Percentiles rank a stretch among this genome's conserved stretches.
phyloP scores from a whole-genome alignment of 1,284 basidiomycete species.

The Coriolopsis trogii region DNA sequence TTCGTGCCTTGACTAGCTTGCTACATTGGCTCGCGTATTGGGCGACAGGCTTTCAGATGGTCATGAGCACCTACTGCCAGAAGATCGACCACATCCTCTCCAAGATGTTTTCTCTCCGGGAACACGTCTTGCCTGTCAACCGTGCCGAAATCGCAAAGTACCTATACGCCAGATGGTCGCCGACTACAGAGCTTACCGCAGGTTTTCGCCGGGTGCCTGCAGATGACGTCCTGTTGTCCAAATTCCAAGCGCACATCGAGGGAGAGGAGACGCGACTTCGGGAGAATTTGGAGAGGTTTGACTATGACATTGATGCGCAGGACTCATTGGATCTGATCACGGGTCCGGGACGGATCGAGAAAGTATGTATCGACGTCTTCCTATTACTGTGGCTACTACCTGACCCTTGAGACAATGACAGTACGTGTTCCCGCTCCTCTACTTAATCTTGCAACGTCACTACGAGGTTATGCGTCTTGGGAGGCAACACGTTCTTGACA shows the following conservation, averaged over 20 bases:
- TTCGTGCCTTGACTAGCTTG: not conserved
- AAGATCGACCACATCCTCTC: constrained; percentile 24
- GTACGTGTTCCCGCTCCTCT: not conserved
- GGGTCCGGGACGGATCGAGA: not conserved
- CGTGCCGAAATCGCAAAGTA: constrained; percentile 21
- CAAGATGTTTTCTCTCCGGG: constrained; percentile 22
- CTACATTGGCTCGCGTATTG: constrained; percentile 16
- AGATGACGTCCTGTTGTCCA: constrained; percentile 1
- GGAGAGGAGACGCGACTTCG: constrained; percentile 26
- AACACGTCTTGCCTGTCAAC: constrained; percentile 20
- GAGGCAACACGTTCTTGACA: not conserved
- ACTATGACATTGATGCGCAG: not conserved
- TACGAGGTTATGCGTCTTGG: not conserved
- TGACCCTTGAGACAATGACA: no score
- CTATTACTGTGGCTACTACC: no score
- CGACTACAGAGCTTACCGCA: not conserved
- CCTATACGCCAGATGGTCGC: constrained; percentile 7
- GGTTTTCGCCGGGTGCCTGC: constrained; percentile 7
- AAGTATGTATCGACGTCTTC: not conserved
- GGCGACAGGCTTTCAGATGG: constrained; percentile 24
- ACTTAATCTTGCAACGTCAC: not conserved
- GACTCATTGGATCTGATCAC: not conserved
- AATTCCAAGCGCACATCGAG: constrained; percentile 24
- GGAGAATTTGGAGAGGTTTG: not conserved
- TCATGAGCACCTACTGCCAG: constrained; percentile 23